Evolutionary conservation across 1,284 basidiomycete genomes (phyloP).

Genomic region (Phaffia rhodozyma): DNA sequence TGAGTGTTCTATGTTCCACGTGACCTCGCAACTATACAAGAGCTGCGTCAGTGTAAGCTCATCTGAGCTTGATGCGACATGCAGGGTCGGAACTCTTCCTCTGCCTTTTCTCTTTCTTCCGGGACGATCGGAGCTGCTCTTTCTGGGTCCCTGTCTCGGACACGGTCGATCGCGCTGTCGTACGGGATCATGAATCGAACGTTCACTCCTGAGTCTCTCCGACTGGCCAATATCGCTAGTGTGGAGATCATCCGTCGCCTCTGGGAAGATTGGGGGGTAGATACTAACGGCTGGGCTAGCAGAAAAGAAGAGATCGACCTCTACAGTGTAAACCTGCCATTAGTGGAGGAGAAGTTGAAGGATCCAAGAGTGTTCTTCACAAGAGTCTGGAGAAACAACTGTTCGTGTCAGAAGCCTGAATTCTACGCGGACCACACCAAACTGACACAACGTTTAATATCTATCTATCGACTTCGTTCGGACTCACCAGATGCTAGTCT

Average conservation of each 20-base stretch:
- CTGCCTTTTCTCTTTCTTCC: slow-evolving; percentile 72
- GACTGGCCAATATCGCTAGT: slow-evolving; percentile 58
- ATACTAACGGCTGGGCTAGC: slow-evolving; percentile 31
- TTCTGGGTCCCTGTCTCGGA: slow-evolving; percentile 58
- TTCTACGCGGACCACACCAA: background rate
- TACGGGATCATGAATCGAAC: slow-evolving; percentile 47
- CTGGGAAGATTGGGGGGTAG: slow-evolving; percentile 68
- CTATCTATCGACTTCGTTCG: background rate
- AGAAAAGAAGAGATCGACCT: slow-evolving; percentile 13
- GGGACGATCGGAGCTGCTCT: slow-evolving; percentile 84
- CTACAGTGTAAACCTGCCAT: slow-evolving; percentile 27
- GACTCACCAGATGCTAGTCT: slow-evolving; percentile 10
- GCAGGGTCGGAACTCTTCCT: slow-evolving; percentile 61
- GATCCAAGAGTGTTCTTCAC: slow-evolving; percentile 32
- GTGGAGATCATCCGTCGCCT: slow-evolving; percentile 56
- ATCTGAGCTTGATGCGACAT: slow-evolving; percentile 46
- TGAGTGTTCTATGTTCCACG: slow-evolving; percentile 24
- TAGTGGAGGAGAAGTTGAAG: slow-evolving; percentile 28
- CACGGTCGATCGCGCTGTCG: slow-evolving; percentile 59
- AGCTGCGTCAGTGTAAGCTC: background rate
- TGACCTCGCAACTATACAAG: background rate
- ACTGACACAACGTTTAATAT: background rate
- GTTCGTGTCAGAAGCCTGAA: slow-evolving; percentile 22
- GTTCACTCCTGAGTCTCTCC: slow-evolving; percentile 45
- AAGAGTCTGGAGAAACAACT: slow-evolving; percentile 30